These are phyloP conservation scores for Quillaja saponaria DNA, from an alignment of 306 rosid species.

Conservation along the genomic window DNA sequence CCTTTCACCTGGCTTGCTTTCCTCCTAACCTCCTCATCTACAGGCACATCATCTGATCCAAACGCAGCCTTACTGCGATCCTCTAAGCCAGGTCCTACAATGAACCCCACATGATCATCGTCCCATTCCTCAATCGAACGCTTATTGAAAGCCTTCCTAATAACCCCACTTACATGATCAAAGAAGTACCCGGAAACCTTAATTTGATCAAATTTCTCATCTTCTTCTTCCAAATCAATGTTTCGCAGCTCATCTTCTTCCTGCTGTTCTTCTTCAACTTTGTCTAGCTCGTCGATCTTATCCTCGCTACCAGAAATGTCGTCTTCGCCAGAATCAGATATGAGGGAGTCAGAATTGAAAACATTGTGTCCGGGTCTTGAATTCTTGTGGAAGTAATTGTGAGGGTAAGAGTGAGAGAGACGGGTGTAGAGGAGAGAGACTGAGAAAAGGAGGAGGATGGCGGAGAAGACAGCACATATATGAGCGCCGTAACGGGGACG, in stretches of 20 bases:
- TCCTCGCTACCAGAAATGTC: constrained; percentile 49
- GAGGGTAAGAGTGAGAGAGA: constrained; percentile 59
- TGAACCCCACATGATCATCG: constrained; percentile 42
- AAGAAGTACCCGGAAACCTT: constrained; percentile 55
- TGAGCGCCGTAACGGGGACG: constrained; percentile 70
- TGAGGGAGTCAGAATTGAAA: constrained; percentile 46
- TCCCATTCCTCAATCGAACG: constrained; percentile 55
- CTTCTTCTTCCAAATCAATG: constrained; percentile 57
- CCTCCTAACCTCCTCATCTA: constrained; percentile 52
- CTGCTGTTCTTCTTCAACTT: constrained; percentile 43
- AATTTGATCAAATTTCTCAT: constrained; percentile 44
- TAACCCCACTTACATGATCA: constrained; percentile 65
- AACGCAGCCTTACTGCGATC: constrained; percentile 62
- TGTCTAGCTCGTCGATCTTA: constrained; percentile 76
- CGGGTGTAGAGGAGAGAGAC: constrained; percentile 80
- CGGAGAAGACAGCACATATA: constrained; percentile 63
- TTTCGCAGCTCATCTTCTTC: constrained; percentile 15
- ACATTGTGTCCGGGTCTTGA: constrained; percentile 21
- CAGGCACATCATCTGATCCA: constrained; percentile 77
- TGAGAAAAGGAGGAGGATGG: constrained; percentile 68
- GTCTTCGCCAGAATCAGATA: constrained; percentile 51
- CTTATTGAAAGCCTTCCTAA: constrained; percentile 53
- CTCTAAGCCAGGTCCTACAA: constrained; percentile 31
- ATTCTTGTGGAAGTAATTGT: constrained; percentile 31
- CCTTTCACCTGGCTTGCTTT: constrained; percentile 35